Evolutionary conservation across 2,329 filamentous ascomycete species (phyloP), one percentile per base, ranked within the genome.

Genomic region (Chaetomiaceae sp.): DNA sequence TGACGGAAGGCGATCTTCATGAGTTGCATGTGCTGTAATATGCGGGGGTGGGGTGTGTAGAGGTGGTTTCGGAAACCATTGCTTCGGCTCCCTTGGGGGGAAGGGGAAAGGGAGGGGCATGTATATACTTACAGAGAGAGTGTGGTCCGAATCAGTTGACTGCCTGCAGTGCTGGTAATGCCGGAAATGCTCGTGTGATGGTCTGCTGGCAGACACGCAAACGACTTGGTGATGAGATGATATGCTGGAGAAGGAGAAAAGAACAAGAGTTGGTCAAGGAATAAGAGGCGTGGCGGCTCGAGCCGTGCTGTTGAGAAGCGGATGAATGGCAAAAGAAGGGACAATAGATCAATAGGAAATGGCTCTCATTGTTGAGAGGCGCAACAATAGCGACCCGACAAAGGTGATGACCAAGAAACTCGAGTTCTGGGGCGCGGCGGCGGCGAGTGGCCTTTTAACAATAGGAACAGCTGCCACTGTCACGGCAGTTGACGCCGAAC

Each of bases 351-450:
- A 58, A 59, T 61, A 58, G 39, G 49, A 51, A 44, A 55, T 42
- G 42, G 42, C n/a, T 52, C 52, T 48, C 58, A 63, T 62, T 63
- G 59, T 62, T 37, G 52, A 36, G 49, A 43, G 51, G 33, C 51
- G 43, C 29, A 17, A 57, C 38, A 60, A 62, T 58, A 55, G 54
- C 33, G 53, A 45, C 17, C 39, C 14, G 46, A 49, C 51, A 55
- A 58, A 53, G 52, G 57, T 45, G 60, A 61, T 58, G 42, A 40
- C 19, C 20, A 47, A 12, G 43, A 46, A 43, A 17, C 14, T 17
- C 8, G 40, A 22, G 14, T 17, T 23, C 38, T n/a, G 15, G 8
- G 14, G 1, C 25, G 42, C 23, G n/a, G 46, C 29, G 50, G 50
- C 52, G 57, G 55, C 36, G 22, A 43, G 43, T 51, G 36, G 50